Evolutionary conservation across 2,329 filamentous ascomycete genomes (phyloP), one percentile per base, ranked within the genome.

Genomic region (Fusarium circinatum): DNA sequence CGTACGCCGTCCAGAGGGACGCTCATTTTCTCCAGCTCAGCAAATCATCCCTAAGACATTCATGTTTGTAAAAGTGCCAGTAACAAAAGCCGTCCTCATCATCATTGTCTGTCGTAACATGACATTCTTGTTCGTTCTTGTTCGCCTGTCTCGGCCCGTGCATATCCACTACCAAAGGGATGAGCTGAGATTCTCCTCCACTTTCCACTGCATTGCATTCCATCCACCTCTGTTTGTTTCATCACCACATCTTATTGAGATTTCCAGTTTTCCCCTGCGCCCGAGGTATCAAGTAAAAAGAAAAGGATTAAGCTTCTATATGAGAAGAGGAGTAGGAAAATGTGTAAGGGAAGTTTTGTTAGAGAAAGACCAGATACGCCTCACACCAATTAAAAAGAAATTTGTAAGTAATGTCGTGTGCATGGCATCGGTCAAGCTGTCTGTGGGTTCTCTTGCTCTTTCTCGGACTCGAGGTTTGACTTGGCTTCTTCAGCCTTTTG

Each of bases 401-500:
- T 17, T 54, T 68, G 48, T 30, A 48, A 26, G 57, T 47, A 48
- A 45, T 15, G 38, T 57, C 41, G 24, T 48, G 20, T 20, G 30
- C n/a, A 32, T 13, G 26, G 30, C 34, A 28, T 49, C n/a, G 39
- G n/a, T 75, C 79, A 78, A 34, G 80, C 73, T 17, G 78, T 75
- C 30, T 75, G 68, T 24, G 68, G 68, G 56, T 48, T 68, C 15
- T 77, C 77, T 54, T 78, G 76, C 28, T 78, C 78, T 56, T 78
- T 78, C 28, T 78, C 79, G 20, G 68, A 64, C 54, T 81, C 79
- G 45, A 78, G 76, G 41, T 66, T 75, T 32, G 78, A 55, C 57
- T 77, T 78, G 32, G 77, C 78, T 38, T 81, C 82, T 39, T 84
- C 83, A 32, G 78, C 73, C 65, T 81, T 82, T 34, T 78, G 79